Base-by-base conservation (phyloP, 129 eudicot genomes). In the Cynara cardunculus region DNA sequence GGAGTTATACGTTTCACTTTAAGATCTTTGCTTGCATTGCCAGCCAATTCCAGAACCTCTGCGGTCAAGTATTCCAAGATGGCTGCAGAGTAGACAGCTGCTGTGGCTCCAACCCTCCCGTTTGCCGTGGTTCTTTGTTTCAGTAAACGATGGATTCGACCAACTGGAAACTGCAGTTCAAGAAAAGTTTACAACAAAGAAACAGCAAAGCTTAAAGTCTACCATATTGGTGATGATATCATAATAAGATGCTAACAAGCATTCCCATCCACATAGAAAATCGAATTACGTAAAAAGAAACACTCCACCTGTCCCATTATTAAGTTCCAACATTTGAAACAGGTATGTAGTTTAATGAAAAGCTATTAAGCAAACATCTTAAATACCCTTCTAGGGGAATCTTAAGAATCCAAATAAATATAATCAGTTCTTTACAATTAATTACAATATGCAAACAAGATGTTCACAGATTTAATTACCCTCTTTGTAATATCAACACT, bases 1-100 rank as follows among this genome's bases (percentile, higher is more conserved):
- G 86, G 86, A 3, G 89, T 86, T 2, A 86, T 86, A 74, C 86
- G 86, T 74, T 86, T 86, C 84, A 86, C 86, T 78, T 86, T 86
- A 21, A 86, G 86, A 86, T 86, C 89, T 78, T 82, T 86, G 62
- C 89, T 83, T 16, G 87, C 89, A 41, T 86, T 86, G 5, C 89
- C 87, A 69, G 89, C 89, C 77, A 86, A 35, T 78, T 86, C 89
- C 7, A 86, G 64, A 11, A 86, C 89, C 76, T 86, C 87, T 18
- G 89, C 89, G 0, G 85, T 83, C 39, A 83, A 76, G 44, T 86
- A 86, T 61, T 86, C 89, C 85, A 83, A 65, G n/a, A 86, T 86
- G 59, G 89, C 89, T 69, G 87, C 89, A 22, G 89, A 74, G 68
- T 86, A 86, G 5, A 83, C 87, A 1, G 89, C 89, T 30, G 89